These are phyloP conservation scores for Termitomyces sp. DNA, from an alignment of 768 basidiomycete genomes.

Conservation along the genomic window DNA sequence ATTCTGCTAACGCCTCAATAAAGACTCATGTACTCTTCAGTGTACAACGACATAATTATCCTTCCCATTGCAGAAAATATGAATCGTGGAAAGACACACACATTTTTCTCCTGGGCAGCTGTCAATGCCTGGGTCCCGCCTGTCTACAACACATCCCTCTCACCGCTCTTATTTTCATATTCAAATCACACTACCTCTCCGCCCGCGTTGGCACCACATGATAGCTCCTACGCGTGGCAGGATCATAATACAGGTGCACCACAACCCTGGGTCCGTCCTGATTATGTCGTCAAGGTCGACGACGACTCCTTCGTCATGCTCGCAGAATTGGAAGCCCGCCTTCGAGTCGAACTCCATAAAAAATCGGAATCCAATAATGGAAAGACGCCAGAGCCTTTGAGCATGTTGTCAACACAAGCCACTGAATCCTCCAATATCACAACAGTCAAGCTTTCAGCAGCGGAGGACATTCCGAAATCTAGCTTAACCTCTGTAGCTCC, in stretches of 20 bases:
- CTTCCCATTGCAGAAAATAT: conserved; percentile 89
- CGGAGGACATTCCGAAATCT: neutral
- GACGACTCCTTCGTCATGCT: conserved; percentile 96
- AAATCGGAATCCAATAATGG: conserved; percentile 22
- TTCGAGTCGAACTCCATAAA: conserved; percentile 69
- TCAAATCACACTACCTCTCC: conserved; percentile 49
- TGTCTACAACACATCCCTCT: conserved; percentile 44
- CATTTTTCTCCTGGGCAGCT: conserved; percentile 91
- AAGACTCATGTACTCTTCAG: conserved; percentile 27
- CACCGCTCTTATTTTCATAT: conserved; percentile 58
- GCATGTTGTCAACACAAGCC: conserved; percentile 3
- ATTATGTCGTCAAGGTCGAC: conserved; percentile 91
- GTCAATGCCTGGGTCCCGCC: conserved; percentile 89
- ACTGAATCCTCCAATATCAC: conserved; percentile 3
- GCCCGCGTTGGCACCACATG: conserved; percentile 64
- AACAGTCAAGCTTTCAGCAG: neutral
- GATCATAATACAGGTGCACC: conserved; percentile 38
- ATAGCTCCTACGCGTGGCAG: conserved; percentile 52
- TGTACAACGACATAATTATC: conserved; percentile 81
- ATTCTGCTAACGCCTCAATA: neutral
- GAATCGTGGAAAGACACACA: conserved; percentile 91
- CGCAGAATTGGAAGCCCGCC: conserved; percentile 85
- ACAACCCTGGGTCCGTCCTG: conserved; percentile 75
- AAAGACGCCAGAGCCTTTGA: conserved; percentile 10
- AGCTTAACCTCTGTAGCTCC: conserved; percentile 1